Evolutionary conservation across 2,329 filamentous ascomycete genomes (phyloP), one percentile per base, ranked within the genome.

Genomic region (Fusarium sp.): DNA sequence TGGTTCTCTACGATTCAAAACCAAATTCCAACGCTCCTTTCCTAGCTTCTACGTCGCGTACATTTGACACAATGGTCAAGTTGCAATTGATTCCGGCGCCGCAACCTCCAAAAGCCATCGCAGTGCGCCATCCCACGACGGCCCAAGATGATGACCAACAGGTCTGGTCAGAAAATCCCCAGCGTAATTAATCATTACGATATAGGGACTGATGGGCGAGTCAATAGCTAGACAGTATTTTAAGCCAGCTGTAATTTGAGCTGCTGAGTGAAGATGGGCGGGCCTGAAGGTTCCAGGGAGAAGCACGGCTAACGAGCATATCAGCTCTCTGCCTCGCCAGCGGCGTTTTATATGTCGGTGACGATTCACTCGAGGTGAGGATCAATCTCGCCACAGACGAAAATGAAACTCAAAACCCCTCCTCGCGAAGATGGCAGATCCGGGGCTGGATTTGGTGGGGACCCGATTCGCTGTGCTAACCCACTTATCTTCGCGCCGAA

Each of bases 111-210:
- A 50, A 1, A 80, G 81, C 80, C 80, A 82, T 4, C 67, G 59
- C 73, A 82, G 64, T 6, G 76, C 70, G 8, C 78, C 73, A 14
- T 74, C 71, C 80, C 80, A 82, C 30, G 78, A 79, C 11, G 56
- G 66, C 3, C 81, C 80, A 2, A 83, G 66, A 45, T 80, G 76
- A 20, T 75, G 69, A 15, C 80, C 76, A 14, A 83, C 73, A 1
- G 79, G 76, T 3, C 76, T 70, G 15, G 82, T 76, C 45, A 83
- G 57, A 56, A 73, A 73, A 2, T 76, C 75, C 1, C 81, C 81
- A 14, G 56, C 11, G 11, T 27, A 33, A 17, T 15, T 7, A 32
- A 58, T n/a, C 1, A 58, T n/a, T 27, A 33, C 56, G 3, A 40
- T 15, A 22, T 22, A 59, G 6, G 33, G n/a, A 14, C 33, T 20